phyloP scores from a whole-genome alignment of 352 stramenopile genomes.

The Pythium pyrilobum region DNA sequence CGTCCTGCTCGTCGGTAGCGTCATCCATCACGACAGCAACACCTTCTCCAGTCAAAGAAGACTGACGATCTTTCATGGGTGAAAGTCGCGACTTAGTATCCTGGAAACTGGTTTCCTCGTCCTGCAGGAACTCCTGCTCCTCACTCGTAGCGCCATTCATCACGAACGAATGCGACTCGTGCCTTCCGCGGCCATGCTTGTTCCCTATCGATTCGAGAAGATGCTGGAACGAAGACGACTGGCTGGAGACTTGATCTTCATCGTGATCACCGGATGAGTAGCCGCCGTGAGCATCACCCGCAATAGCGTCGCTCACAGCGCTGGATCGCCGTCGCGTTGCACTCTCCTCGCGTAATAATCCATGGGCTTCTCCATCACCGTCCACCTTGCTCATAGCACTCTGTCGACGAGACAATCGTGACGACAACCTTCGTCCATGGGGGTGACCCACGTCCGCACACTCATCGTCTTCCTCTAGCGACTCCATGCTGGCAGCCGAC shows the following conservation, averaged over 20 bases:
- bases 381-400: not conserved
- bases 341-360: no score
- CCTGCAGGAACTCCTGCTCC: slow-evolving; percentile 39
- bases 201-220: slow-evolving; percentile 40
- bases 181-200: slow-evolving; percentile 20
- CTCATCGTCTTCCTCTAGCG: slow-evolving; percentile 3
- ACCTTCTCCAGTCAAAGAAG: not conserved
- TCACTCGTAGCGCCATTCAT: slow-evolving; percentile 24
- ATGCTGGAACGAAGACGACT: slow-evolving; percentile 34
- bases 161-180: slow-evolving; percentile 24
- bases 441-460: not conserved
- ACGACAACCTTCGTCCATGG: not conserved
- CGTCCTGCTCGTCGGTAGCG: no score
- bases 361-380: not conserved
- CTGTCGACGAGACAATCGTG: not conserved
- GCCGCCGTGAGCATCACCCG: not conserved
- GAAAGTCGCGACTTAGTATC: slow-evolving; percentile 7
- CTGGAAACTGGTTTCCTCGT: slow-evolving; percentile 32
- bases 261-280: not conserved
- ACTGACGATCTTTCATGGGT: not conserved
- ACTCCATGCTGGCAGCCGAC: slow-evolving; percentile 2
- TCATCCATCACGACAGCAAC: no score
- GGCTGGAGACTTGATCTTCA: not conserved
- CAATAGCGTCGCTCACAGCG: not conserved
- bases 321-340: no score